Evolutionary conservation across 495 filamentous ascomycete species (phyloP), one percentile per base, ranked within the genome.

Genomic region (Penicillium pulvis): DNA sequence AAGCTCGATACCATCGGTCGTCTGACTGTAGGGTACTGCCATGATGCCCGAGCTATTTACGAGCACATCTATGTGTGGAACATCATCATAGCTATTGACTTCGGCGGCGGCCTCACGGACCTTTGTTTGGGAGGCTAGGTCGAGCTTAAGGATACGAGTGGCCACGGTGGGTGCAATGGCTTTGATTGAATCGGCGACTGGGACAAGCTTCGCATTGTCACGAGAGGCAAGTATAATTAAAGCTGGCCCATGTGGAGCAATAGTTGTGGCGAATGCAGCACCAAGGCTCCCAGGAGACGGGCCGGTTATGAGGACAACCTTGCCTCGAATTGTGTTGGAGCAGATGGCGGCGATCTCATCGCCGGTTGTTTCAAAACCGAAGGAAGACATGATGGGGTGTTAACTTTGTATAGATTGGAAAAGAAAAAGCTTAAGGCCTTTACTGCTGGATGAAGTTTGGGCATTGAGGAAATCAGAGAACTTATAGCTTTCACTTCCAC

Each of bases 1-100:
- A 17, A 66, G 58, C 63, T 89, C 85, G 48, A 82, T 63, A 0
- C 75, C 76, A 30, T 79, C 77, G n/a, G 35, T 67, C 33, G 67
- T 76, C 20, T 52, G 11, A n/a, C 31, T 17, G 59, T 63, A 76
- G 23, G 62, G 71, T 43, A 63, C 64, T 8, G 74, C 77, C 86
- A 90, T 89, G 58, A 89, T 76, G 7, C 81, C 87, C n/a, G 87
- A 85, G 66, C 87, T 90, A 73, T 90, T 90, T 67, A 90, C 83
- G 20, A 90, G 62, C 14, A 88, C 81, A 68, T 90, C 84, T 46
- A 90, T 80, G n/a, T 76, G 62, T 54, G 79, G 70, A 54, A 86
- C 81, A 33, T 71, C 65, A 5, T 49, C 20, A 35, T 58, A 77
- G 17, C 68, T 56, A 16, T 76, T 73, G 60, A 89, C 80, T n/a